phyloP scores from a whole-genome alignment of 441 rosid genomes.

The Populus hybrid region DNA sequence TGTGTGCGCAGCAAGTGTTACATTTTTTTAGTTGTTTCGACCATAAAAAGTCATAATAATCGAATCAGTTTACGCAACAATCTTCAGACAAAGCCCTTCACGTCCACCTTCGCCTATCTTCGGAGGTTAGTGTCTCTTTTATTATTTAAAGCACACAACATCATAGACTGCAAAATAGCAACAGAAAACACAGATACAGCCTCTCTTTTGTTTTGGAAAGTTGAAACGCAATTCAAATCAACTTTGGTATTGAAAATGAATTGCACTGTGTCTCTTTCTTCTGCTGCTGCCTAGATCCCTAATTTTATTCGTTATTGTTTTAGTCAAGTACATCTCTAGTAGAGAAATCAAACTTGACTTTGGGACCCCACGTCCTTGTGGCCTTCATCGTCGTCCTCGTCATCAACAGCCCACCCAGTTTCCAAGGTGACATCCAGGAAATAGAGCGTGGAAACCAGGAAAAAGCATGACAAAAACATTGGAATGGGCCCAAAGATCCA shows the following conservation, averaged over 20 bases:
- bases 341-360: background rate
- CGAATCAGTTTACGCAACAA: too few species aligned
- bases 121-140: too few species aligned
- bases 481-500: slow-evolving; percentile 96
- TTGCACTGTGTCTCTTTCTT: background rate
- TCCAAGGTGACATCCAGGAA: slow-evolving; percentile 59
- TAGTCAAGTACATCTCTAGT: background rate
- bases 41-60: too few species aligned
- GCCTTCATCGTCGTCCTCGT: slow-evolving; percentile 12
- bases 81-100: too few species aligned
- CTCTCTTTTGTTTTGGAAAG: background rate
- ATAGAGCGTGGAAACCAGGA: slow-evolving; percentile 57
- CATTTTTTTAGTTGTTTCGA: too few species aligned
- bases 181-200: background rate
- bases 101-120: too few species aligned
- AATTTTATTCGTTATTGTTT: background rate
- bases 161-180: background rate
- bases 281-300: background rate
- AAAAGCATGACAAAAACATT: slow-evolving; percentile 56
- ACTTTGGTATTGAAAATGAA: slow-evolving; percentile 24
- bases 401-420: slow-evolving; percentile 33
- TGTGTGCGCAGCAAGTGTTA: too few species aligned
- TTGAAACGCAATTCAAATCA: slow-evolving; percentile 17
- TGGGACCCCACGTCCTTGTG: slow-evolving; percentile 19
- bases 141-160: too few species aligned